Evolutionary conservation across 2,329 filamentous ascomycete species (phyloP), one percentile per base, ranked within the genome.

Genomic region (Sordariomycetes sp.): DNA sequence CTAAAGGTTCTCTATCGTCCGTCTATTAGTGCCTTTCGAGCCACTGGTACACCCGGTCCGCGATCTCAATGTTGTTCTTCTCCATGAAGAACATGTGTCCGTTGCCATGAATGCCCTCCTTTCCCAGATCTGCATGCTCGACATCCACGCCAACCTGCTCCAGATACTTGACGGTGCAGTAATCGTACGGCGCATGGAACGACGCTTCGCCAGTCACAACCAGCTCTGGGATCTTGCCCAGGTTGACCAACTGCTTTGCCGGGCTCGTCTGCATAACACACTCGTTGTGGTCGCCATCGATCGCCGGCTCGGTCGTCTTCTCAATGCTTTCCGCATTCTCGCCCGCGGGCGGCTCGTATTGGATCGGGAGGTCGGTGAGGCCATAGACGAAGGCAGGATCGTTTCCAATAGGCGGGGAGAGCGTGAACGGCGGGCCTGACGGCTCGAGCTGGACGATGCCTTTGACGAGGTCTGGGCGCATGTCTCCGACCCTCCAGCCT

Each of bases 1-100:
- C 18, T n/a, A 43, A 4, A 4, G 14, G 12, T 7, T 43, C 37
- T 43, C 37, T 43, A 43, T 43, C 12, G 4, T 43, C 3, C 14
- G 37, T 43, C 12, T 43, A 43, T 43, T 43, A 43, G 18, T 43
- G 14, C 14, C 14, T 43, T 43, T 43, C 37, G 4, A 43, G 37
- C 37, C 37, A 43, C 37, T 43, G 14, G 18, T 43, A 43, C 18
- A 43, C 37, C 6, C 37, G 37, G 37, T 43, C 37, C 14, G 37
- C 37, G 53, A 77, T 73, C 51, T 69, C 61, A 59, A 72, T 64
- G 58, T 72, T 78, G 62, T 79, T 79, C 67, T 70, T 72, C 67
- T 78, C 76, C 67, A 79, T 65, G 60, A 78, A 76, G 59, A 75
- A 70, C 71, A 79, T 72, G 65, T 79, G 76, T 0, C 72, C 74